phyloP scores from a whole-genome alignment of 2,329 filamentous ascomycete genomes.

The Apiospora koreana region DNA sequence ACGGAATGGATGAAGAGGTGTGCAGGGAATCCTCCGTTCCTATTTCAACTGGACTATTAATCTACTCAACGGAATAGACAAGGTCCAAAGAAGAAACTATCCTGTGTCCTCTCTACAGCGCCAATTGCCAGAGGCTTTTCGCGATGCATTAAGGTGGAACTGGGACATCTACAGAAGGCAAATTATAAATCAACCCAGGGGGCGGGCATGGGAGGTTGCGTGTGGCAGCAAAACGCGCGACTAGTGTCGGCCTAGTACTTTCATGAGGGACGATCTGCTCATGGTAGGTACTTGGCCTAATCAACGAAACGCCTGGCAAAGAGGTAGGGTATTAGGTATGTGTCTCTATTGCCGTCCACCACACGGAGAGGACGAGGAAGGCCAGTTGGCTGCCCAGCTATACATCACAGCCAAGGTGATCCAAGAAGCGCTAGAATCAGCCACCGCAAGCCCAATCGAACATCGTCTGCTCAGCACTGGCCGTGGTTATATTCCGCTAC shows the following conservation, averaged over 20 bases:
- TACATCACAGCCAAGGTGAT: not conserved
- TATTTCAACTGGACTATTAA: not conserved
- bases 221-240: conserved; percentile 6
- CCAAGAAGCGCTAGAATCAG: not conserved
- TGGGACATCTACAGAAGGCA: not conserved
- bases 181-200: not conserved
- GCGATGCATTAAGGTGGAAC: not conserved
- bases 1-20: not conserved
- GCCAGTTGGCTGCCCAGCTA: not conserved
- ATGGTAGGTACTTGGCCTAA: not conserved
- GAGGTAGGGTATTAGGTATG: not conserved
- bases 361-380: not conserved
- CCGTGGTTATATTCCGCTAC: not conserved
- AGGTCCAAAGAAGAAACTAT: not conserved
- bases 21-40: not conserved
- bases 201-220: not conserved
- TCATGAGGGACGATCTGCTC: not conserved
- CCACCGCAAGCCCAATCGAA: not conserved
- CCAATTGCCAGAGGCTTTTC: not conserved
- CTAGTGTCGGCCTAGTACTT: conserved; percentile 1
- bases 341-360: not conserved
- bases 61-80: not conserved
- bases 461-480: not conserved
- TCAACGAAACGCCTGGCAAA: not conserved
- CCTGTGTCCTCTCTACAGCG: not conserved